These are phyloP conservation scores for Citrus unshiu DNA, from an alignment of 345 rosid genomes.

Conservation along the genomic window DNA sequence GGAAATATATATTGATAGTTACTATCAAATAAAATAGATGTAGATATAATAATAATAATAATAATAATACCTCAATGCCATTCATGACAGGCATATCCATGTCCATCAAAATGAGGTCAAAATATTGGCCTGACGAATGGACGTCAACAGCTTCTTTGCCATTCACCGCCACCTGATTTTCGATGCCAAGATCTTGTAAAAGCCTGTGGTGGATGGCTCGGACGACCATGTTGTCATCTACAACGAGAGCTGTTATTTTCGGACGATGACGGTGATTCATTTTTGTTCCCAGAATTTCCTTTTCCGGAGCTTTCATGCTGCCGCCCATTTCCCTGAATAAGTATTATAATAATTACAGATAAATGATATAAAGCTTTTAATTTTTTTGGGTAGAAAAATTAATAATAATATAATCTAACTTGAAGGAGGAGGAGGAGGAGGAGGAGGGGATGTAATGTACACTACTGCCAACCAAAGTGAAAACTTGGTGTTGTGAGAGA, in stretches of 20 bases:
- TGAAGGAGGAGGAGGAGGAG: too few relatives aligned
- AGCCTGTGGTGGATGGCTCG: slow-evolving; percentile 51
- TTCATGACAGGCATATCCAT: slow-evolving; percentile 90
- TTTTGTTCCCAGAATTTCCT: neutral
- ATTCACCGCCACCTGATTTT: slow-evolving; percentile 42
- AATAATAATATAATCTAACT: neutral
- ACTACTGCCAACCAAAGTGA: too few relatives aligned
- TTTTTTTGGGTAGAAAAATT: too few relatives aligned
- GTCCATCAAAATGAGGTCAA: slow-evolving; percentile 86
- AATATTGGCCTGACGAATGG: slow-evolving; percentile 50
- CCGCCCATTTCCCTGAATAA: neutral
- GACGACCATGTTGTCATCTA: slow-evolving; percentile 51
- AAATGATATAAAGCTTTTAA: too few relatives aligned
- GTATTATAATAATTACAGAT: too few relatives aligned
- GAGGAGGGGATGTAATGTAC: too few relatives aligned
- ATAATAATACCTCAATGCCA: slow-evolving; percentile 58
- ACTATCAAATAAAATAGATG: too few relatives aligned
- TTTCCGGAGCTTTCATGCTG: neutral
- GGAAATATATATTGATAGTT: too few relatives aligned
- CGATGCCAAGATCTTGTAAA: slow-evolving; percentile 47
- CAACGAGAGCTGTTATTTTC: slow-evolving; percentile 53
- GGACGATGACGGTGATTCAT: neutral
- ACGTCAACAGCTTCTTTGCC: slow-evolving; percentile 77
- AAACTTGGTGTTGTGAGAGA: too few relatives aligned
- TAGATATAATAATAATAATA: too few relatives aligned